phyloP scores from a whole-genome alignment of 1,139 yeast species.

The Diutina catenulata region DNA sequence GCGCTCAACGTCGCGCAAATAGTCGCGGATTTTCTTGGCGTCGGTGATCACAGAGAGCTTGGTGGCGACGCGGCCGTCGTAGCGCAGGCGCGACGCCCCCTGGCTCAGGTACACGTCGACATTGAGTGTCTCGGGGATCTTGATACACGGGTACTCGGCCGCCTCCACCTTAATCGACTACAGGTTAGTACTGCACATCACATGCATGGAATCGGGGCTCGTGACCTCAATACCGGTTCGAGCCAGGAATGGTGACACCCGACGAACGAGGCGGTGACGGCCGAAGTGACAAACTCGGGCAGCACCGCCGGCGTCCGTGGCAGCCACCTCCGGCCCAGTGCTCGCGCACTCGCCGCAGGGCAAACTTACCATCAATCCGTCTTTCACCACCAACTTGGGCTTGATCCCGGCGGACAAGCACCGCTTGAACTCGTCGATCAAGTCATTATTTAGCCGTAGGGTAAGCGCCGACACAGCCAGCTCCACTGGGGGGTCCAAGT shows the following conservation, averaged over 20 bases:
- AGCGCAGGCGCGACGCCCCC: background rate
- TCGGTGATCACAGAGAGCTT: constrained; percentile 5
- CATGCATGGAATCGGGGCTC: background rate
- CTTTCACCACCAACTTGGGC: constrained; percentile 4
- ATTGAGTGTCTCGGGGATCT: constrained; percentile 4
- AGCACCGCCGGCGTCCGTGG: no score
- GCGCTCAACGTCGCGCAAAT: background rate
- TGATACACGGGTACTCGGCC: constrained; percentile 2
- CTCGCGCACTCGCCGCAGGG: no score
- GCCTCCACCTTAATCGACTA: constrained; percentile 2
- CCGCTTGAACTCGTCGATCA: constrained; percentile 5
- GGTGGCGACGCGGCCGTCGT: constrained; percentile 2
- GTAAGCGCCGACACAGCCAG: constrained; percentile 1
- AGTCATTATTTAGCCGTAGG: constrained; percentile 2
- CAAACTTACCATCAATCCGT: constrained; percentile 3
- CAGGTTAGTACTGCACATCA: background rate
- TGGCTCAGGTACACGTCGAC: constrained; percentile 5
- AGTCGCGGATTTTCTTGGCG: constrained; percentile 1
- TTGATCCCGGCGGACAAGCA: constrained; percentile 1
- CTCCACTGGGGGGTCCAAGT: constrained; percentile 2
- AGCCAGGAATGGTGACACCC: no score
- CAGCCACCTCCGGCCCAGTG: no score
- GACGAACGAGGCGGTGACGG: no score
- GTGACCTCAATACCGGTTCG: background rate
- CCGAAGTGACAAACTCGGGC: no score